Conservation (phyloP, 345 rosid species). For the Nephelium lappaceum region DNA sequence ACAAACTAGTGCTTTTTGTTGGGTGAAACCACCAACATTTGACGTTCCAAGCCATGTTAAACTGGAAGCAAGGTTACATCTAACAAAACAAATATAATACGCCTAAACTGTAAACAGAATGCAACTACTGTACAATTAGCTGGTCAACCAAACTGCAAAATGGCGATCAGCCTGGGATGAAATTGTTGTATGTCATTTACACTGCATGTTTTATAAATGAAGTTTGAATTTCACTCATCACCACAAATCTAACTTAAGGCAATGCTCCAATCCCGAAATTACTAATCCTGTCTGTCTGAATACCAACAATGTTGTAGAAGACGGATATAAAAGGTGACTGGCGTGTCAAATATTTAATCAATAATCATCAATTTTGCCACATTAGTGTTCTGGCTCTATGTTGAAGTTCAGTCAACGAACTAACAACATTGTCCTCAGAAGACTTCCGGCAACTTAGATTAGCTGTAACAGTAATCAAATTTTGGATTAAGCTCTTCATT, state of each 20-base stretch:
- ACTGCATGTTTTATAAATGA: background rate
- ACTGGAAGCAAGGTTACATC: background rate
- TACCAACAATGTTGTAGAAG: background rate
- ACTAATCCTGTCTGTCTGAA: background rate
- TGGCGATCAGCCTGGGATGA: background rate
- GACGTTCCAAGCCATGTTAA: constrained; percentile 4
- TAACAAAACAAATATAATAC: background rate
- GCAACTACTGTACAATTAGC: constrained; percentile 8
- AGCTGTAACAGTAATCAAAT: constrained; percentile 34
- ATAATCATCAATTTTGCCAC: constrained; percentile 30
- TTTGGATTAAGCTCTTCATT: constrained; percentile 39
- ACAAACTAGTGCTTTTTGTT: constrained; percentile 6
- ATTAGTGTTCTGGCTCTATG: constrained; percentile 46
- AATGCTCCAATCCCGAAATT: background rate
- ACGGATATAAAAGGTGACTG: background rate
- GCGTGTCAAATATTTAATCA: background rate
- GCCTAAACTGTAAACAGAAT: background rate
- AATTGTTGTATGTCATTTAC: background rate
- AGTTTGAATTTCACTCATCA: background rate
- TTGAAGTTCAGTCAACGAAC: constrained; percentile 49
- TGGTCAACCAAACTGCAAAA: constrained; percentile 9
- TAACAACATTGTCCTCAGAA: constrained; percentile 18
- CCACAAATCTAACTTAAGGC: background rate
- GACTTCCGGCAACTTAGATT: constrained; percentile 20
- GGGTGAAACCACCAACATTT: constrained; percentile 6